Percentiles rank a stretch among this genome's conserved stretches.
Evolutionary conservation across 345 rosid species (phyloP).

Genomic region (Citrus unshiu): DNA sequence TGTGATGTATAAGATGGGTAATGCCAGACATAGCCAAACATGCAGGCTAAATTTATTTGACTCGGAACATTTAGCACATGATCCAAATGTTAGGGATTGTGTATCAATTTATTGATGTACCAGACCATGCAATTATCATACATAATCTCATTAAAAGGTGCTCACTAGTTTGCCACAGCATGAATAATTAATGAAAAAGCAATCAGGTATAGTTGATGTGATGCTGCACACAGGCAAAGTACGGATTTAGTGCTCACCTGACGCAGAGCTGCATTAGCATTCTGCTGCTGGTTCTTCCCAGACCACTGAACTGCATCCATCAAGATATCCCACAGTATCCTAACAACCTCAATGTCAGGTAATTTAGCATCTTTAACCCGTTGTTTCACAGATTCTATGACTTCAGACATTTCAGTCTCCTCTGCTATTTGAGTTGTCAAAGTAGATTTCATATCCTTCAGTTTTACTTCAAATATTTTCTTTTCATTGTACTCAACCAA

Average conservation of each 20-base stretch:
- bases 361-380: constrained; percentile 78
- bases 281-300: constrained; percentile 99
- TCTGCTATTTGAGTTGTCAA: constrained; percentile 78
- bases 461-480: constrained; percentile 84
- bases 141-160: not conserved
- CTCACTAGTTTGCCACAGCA: not conserved
- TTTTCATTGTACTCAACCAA: constrained; percentile 94
- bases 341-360: constrained; percentile 70
- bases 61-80: not conserved
- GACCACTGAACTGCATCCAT: constrained; percentile 99
- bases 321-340: constrained; percentile 87
- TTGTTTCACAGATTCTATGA: constrained; percentile 78
- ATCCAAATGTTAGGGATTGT: not conserved
- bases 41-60: not conserved
- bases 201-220: not conserved
- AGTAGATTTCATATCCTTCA: constrained; percentile 84
- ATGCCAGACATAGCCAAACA: not conserved
- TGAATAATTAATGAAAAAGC: not conserved
- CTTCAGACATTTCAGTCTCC: constrained; percentile 70
- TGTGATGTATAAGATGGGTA: not conserved
- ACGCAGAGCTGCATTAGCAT: constrained; percentile 75
- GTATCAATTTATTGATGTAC: not conserved
- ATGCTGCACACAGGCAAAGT: not conserved
- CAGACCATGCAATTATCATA: not conserved
- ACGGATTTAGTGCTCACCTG: constrained; percentile 44